Conservation (phyloP, 176 grass and related monocot species). For the Aegilops tauschii region DNA sequence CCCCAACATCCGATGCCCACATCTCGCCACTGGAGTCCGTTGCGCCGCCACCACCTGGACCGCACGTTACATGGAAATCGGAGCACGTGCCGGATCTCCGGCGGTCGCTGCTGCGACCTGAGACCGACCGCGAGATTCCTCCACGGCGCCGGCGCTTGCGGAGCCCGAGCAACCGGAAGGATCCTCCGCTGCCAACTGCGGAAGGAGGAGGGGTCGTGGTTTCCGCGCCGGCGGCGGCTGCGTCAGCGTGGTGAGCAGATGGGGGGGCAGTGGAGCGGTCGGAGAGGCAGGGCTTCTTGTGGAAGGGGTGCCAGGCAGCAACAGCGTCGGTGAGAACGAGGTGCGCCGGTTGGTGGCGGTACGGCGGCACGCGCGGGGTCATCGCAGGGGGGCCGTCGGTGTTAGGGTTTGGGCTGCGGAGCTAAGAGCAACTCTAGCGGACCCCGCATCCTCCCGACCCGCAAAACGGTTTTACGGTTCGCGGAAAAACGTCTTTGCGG, state of each 20-base stretch:
- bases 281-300: slow-evolving; percentile 73
- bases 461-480: too few relatives aligned
- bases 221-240: slow-evolving; percentile 18
- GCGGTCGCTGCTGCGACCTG: slow-evolving; percentile 77
- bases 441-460: too few relatives aligned
- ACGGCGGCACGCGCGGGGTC: slow-evolving; percentile 35
- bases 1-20: slow-evolving; percentile 81
- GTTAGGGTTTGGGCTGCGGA: slow-evolving; percentile 21
- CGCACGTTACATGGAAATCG: slow-evolving; percentile 61
- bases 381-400: slow-evolving; percentile 16
- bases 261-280: slow-evolving; percentile 62
- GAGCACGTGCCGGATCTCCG: slow-evolving; percentile 80
- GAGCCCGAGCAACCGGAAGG: slow-evolving; percentile 54
- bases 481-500: too few relatives aligned
- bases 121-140: slow-evolving; percentile 59
- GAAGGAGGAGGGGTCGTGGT: slow-evolving; percentile 38
- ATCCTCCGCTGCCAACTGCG: slow-evolving; percentile 42
- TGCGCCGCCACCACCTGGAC: slow-evolving; percentile 53
- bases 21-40: slow-evolving; percentile 84
- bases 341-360: slow-evolving; percentile 44
- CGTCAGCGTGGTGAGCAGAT: slow-evolving; percentile 30
- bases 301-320: slow-evolving; percentile 50
- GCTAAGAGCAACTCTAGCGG: too few relatives aligned
- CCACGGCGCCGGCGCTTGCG: slow-evolving; percentile 67
- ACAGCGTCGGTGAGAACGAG: slow-evolving; percentile 37